These are phyloP conservation scores for Plasmodium sp. DNA, from an alignment of 169 alveolate species.

Conservation along the genomic window DNA sequence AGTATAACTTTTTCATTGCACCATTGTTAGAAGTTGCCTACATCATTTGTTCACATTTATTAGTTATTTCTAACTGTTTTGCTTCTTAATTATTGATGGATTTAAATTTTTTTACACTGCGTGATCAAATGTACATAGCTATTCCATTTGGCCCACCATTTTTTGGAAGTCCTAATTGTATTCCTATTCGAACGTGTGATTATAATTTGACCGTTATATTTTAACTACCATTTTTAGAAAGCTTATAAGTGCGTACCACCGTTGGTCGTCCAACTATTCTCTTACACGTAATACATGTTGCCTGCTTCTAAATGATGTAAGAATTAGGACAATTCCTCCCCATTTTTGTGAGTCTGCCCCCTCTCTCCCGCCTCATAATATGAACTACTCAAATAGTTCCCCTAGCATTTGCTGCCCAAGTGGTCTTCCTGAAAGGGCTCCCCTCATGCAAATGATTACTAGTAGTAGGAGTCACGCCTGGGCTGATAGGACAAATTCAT, in stretches of 20 bases:
- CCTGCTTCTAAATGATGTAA: background rate
- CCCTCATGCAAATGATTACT: no score
- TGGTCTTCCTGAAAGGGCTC: no score
- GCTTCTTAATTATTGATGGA: background rate
- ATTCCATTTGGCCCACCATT: background rate
- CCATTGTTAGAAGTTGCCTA: background rate
- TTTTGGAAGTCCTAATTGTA: background rate
- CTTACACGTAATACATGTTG: background rate
- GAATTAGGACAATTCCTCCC: background rate
- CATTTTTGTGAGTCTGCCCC: background rate
- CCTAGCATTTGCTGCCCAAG: background rate
- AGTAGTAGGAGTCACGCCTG: no score
- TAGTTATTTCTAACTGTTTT: background rate
- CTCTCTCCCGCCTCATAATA: background rate
- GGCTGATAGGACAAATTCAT: no score
- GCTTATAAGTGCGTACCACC: background rate
- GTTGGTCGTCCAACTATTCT: background rate
- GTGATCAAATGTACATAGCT: background rate
- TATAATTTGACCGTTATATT: background rate
- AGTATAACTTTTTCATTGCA: background rate
- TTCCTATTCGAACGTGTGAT: background rate
- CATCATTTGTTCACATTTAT: background rate
- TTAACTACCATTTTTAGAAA: background rate
- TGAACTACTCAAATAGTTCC: background rate
- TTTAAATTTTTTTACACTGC: background rate